Evolutionary conservation across 106 monocot genomes (phyloP).

Genomic region (Acorus gramineus): DNA sequence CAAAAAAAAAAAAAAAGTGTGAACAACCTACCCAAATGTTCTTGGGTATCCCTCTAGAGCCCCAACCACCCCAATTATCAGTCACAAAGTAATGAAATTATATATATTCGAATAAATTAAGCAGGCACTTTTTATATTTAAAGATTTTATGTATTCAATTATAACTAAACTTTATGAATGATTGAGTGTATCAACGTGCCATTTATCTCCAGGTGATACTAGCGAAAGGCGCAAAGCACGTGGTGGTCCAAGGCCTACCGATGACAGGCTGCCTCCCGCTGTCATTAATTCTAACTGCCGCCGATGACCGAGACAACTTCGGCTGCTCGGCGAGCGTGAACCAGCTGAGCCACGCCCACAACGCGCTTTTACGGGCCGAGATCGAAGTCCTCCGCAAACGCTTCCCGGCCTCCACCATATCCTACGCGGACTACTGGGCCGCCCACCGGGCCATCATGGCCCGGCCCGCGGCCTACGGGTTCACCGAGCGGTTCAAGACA

Average conservation of each 20-base stretch:
- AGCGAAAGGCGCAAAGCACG: constrained; percentile 54
- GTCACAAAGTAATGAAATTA: too few relatives aligned
- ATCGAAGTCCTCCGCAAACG: constrained; percentile 28
- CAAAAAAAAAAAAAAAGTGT: too few relatives aligned
- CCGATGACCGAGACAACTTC: constrained; percentile 46
- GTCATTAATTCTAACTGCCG: constrained; percentile 26
- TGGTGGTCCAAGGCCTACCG: constrained; percentile 79
- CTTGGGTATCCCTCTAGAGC: too few relatives aligned
- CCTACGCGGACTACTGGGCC: constrained; percentile 67
- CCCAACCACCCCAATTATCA: too few relatives aligned
- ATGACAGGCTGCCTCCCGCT: constrained; percentile 72
- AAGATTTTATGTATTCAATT: too few relatives aligned
- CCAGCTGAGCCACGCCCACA: constrained; percentile 38
- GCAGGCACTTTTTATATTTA: too few relatives aligned
- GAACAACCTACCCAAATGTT: too few relatives aligned
- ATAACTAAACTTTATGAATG: too few relatives aligned
- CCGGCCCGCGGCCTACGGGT: constrained; percentile 39
- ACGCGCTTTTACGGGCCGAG: constrained; percentile 35
- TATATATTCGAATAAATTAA: too few relatives aligned
- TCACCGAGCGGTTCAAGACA: constrained; percentile 50
- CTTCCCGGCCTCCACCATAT: constrained; percentile 48
- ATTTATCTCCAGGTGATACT: constrained; percentile 41
- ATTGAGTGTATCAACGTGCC: too few relatives aligned
- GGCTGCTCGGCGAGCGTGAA: constrained; percentile 51
- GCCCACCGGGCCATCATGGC: constrained; percentile 54